These are phyloP conservation scores for Pseudogymnoascus sp. DNA, from an alignment of 2,329 filamentous ascomycete species.

Conservation along the genomic window DNA sequence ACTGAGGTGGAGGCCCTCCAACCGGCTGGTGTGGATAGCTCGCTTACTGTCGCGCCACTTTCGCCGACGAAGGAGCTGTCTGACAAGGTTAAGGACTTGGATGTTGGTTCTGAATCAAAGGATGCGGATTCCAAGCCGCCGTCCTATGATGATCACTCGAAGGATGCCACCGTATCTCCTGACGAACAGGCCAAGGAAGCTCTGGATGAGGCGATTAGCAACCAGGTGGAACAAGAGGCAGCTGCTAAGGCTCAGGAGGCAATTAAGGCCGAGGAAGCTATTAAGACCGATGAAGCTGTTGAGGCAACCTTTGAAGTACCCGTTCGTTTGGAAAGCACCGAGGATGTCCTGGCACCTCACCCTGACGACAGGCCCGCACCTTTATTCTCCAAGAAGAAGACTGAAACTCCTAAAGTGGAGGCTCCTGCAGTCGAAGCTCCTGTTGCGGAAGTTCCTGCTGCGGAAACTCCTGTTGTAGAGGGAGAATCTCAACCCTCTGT, in stretches of 20 bases:
- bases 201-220: constrained; percentile 23
- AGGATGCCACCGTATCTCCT: constrained; percentile 5
- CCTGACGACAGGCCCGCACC: constrained; percentile 62
- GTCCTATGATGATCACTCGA: constrained; percentile 14
- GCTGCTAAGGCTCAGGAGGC: constrained; percentile 11
- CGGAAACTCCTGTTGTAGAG: neutral
- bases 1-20: constrained; percentile 51
- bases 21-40: constrained; percentile 45
- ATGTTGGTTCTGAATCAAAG: constrained; percentile 22
- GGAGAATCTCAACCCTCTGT: neutral
- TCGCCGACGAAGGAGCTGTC: constrained; percentile 41
- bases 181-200: constrained; percentile 17
- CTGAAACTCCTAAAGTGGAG: constrained; percentile 14
- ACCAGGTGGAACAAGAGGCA: constrained; percentile 11
- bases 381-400: constrained; percentile 44
- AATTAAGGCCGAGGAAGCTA: constrained; percentile 9
- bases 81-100: constrained; percentile 23
- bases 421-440: neutral
- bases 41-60: constrained; percentile 48
- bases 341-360: constrained; percentile 40
- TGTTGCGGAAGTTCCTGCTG: neutral
- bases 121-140: constrained; percentile 21
- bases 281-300: constrained; percentile 10
- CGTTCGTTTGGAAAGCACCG: constrained; percentile 5
- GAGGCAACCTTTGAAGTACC: constrained; percentile 10